phyloP scores from a whole-genome alignment of 1,284 basidiomycete species.

The Melanopsichium pennsylvanicum region DNA sequence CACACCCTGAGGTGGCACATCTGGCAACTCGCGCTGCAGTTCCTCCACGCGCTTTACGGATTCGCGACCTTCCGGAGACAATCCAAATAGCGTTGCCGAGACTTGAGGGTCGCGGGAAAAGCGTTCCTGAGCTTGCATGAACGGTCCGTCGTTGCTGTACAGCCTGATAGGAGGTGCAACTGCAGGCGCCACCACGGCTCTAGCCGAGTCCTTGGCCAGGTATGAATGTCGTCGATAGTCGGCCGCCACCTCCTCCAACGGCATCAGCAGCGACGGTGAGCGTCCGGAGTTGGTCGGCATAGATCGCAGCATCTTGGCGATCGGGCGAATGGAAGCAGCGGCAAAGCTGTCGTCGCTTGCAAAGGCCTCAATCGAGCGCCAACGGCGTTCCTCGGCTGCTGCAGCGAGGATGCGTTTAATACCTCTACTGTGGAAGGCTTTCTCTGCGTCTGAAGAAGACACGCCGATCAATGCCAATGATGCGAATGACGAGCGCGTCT shows the following conservation, averaged over 20 bases:
- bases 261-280: conserved; percentile 68
- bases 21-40: conserved; percentile 72
- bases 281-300: conserved; percentile 57
- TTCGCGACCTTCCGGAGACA: conserved; percentile 76
- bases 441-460: conserved; percentile 73
- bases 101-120: conserved; percentile 72
- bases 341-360: conserved; percentile 73
- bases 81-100: conserved; percentile 82
- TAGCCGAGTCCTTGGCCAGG: conserved; percentile 78
- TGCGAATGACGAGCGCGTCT: conserved; percentile 73
- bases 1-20: conserved; percentile 76
- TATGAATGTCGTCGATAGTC: conserved; percentile 78
- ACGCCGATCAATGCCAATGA: conserved; percentile 78
- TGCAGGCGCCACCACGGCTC: conserved; percentile 81
- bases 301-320: conserved; percentile 64
- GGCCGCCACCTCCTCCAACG: conserved; percentile 73
- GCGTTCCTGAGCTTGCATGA: conserved; percentile 76
- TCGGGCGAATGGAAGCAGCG: conserved; percentile 67
- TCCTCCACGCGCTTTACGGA: conserved; percentile 71
- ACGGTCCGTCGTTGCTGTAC: conserved; percentile 79
- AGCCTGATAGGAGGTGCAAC: conserved; percentile 84
- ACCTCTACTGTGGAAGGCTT: conserved; percentile 72
- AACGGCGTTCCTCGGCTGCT: conserved; percentile 59
- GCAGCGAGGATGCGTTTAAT: conserved; percentile 69
- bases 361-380: conserved; percentile 37